phyloP scores from a whole-genome alignment of 148 eudicot species.

The Fagopyrum tataricum region DNA sequence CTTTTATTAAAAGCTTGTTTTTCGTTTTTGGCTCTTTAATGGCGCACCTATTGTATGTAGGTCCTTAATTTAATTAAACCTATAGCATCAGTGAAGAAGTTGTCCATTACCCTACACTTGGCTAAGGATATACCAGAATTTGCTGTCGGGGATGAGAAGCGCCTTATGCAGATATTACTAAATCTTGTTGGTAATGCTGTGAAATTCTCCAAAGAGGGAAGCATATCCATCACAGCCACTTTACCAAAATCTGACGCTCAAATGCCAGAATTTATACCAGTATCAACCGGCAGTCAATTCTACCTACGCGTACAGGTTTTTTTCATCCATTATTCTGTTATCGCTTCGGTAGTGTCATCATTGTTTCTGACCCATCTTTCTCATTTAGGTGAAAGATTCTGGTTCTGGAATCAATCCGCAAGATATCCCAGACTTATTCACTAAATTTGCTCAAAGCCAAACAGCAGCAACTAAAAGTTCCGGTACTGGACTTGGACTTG shows the following conservation, averaged over 20 bases:
- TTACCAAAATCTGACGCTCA: constrained; percentile 58
- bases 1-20: too few species aligned
- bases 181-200: constrained; percentile 84
- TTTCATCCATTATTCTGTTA: neutral
- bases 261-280: constrained; percentile 52
- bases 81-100: constrained; percentile 65
- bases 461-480: constrained; percentile 25
- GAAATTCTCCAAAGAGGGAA: constrained; percentile 80
- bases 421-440: constrained; percentile 75
- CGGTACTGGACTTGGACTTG: constrained; percentile 80
- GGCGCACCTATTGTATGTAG: constrained; percentile 22
- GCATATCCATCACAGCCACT: constrained; percentile 45
- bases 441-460: constrained; percentile 63
- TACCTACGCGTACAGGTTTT: constrained; percentile 71
- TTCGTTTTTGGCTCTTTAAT: too few species aligned
- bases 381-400: constrained; percentile 75
- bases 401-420: constrained; percentile 74
- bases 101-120: constrained; percentile 45
- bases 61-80: constrained; percentile 71
- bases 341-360: neutral
- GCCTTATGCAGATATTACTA: constrained; percentile 74
- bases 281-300: constrained; percentile 48
- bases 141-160: constrained; percentile 79
- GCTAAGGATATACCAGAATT: constrained; percentile 61
- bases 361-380: neutral